A percentile compares a stretch with the other conserved stretches of the same genome.
phyloP scores from a whole-genome alignment of 2,329 filamentous ascomycete genomes.

The Aspergillus bombycis region DNA sequence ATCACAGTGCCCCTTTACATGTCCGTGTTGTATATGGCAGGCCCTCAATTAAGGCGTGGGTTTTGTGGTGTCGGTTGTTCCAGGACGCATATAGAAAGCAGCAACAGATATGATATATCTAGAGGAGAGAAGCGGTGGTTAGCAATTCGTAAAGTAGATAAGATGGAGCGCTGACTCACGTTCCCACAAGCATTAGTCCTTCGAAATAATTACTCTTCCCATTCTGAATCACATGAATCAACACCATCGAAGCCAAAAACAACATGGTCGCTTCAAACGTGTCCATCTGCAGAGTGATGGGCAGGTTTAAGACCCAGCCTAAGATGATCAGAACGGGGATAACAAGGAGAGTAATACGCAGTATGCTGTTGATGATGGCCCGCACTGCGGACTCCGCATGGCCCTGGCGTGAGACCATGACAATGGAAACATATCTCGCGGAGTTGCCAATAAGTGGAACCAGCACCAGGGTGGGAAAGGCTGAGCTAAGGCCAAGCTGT shows the following conservation, averaged over 20 bases:
- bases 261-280: constrained; percentile 23
- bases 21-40: not conserved
- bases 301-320: constrained; percentile 17
- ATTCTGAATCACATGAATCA: constrained; percentile 26
- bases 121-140: not conserved
- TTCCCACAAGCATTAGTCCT: constrained; percentile 24
- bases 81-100: constrained; percentile 21
- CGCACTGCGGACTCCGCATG: constrained; percentile 21
- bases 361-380: constrained; percentile 18
- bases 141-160: not conserved
- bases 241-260: constrained; percentile 23
- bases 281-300: constrained; percentile 20
- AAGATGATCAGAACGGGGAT: constrained; percentile 16
- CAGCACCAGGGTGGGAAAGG: constrained; percentile 14
- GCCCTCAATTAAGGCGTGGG: not conserved
- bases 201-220: constrained; percentile 26
- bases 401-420: constrained; percentile 10
- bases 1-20: not conserved
- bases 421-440: constrained; percentile 16
- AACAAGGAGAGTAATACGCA: constrained; percentile 22
- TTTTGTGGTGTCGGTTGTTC: not conserved
- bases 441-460: constrained; percentile 22
- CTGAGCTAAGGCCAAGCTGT: constrained; percentile 10
- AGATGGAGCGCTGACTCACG: constrained; percentile 15
- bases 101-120: constrained; percentile 22